phyloP scores from a whole-genome alignment of 176 grass and related monocot species.

The Zea luxurians region DNA sequence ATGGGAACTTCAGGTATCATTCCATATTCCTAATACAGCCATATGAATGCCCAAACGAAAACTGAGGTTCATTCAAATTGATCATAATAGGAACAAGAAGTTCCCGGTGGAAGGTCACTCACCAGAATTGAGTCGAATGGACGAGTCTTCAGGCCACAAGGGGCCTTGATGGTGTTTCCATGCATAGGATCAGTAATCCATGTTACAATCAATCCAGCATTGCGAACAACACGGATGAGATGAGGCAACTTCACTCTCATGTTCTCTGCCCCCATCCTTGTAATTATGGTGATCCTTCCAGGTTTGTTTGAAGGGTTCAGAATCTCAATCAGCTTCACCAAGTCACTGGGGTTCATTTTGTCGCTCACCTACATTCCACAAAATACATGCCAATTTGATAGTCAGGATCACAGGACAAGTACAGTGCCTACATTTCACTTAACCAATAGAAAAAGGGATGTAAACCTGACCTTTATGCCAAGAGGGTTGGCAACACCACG shows the following conservation, averaged over 20 bases:
- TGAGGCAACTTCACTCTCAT: constrained; percentile 98
- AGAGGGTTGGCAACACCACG: constrained; percentile 93
- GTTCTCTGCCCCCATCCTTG: constrained; percentile 95
- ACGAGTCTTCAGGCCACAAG: constrained; percentile 90
- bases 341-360: constrained; percentile 86
- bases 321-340: constrained; percentile 97
- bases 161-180: constrained; percentile 96
- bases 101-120: constrained; percentile 8
- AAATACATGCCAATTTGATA: constrained; percentile 13
- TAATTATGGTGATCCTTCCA: constrained; percentile 92
- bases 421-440: neutral
- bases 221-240: constrained; percentile 83
- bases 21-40: neutral
- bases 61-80: neutral
- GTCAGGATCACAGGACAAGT: constrained; percentile 5
- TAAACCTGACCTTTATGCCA: constrained; percentile 74
- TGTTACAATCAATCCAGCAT: constrained; percentile 78
- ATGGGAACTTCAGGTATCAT: constrained; percentile 8
- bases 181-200: constrained; percentile 99
- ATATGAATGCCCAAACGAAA: constrained; percentile 12
- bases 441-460: neutral
- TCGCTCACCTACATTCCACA: constrained; percentile 81
- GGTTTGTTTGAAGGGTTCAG: constrained; percentile 94
- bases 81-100: constrained; percentile 25
- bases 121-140: constrained; percentile 91